Conservation (phyloP, 805 yeast species). For the Teunomyces atbi region DNA sequence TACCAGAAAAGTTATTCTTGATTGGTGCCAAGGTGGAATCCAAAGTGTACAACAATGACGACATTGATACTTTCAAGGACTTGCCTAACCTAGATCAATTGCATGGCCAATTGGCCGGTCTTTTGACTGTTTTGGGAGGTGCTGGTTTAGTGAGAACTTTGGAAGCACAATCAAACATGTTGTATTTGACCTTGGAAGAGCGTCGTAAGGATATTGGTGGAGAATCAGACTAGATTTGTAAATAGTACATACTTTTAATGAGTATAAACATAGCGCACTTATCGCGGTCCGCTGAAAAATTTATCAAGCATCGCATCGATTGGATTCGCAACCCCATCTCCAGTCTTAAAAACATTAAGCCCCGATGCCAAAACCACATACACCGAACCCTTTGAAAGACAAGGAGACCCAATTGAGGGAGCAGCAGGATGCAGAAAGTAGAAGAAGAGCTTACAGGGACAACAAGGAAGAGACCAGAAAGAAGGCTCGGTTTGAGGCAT, state of each 20-base stretch:
- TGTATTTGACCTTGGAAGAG: slow-evolving; percentile 74
- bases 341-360: no score
- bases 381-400: slow-evolving; percentile 9
- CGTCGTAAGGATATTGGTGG: slow-evolving; percentile 44
- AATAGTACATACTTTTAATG: background rate
- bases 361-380: slow-evolving; percentile 6
- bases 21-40: slow-evolving; percentile 84
- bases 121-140: slow-evolving; percentile 82
- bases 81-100: slow-evolving; percentile 70
- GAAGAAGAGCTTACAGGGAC: slow-evolving; percentile 50
- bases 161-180: slow-evolving; percentile 60
- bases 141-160: slow-evolving; percentile 84
- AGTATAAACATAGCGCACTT: background rate
- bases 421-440: slow-evolving; percentile 32
- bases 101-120: slow-evolving; percentile 79
- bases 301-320: slow-evolving; percentile 3
- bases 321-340: background rate
- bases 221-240: slow-evolving; percentile 15
- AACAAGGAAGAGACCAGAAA: slow-evolving; percentile 45
- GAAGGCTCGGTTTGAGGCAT: slow-evolving; percentile 43
- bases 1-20: slow-evolving; percentile 72
- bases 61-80: slow-evolving; percentile 63
- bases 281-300: slow-evolving; percentile 6
- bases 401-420: slow-evolving; percentile 19
- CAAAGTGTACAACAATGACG: slow-evolving; percentile 48